Conservation (phyloP, 768 basidiomycete species). For the Clavaria fumosa region DNA sequence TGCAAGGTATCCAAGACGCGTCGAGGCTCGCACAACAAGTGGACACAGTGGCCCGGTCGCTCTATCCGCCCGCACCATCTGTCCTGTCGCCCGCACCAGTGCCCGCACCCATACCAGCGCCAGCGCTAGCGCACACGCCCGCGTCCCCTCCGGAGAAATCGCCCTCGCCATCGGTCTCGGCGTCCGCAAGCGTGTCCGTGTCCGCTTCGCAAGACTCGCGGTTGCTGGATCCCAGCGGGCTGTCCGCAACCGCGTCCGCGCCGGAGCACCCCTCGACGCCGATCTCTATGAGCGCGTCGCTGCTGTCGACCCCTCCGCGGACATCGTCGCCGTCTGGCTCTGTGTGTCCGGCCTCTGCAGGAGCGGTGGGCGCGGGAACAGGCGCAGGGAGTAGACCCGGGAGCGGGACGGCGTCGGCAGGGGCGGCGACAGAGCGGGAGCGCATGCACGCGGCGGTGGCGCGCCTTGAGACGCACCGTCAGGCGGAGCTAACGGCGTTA, state of each 20-base stretch:
- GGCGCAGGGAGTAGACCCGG: too few relatives aligned
- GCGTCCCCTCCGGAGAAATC: conserved; percentile 33
- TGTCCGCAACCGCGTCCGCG: conserved; percentile 70
- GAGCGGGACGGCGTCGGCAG: too few relatives aligned
- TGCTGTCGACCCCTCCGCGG: conserved; percentile 69
- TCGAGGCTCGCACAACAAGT: conserved; percentile 53
- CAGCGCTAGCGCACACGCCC: conserved; percentile 20
- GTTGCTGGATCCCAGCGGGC: conserved; percentile 43
- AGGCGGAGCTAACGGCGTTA: conserved; percentile 55
- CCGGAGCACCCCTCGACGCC: conserved; percentile 84
- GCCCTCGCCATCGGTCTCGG: conserved; percentile 26
- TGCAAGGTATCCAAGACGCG: conserved; percentile 60
- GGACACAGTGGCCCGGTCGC: conserved; percentile 25
- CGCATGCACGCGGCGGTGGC: conserved; percentile 53
- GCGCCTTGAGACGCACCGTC: conserved; percentile 44
- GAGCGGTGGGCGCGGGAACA: too few relatives aligned
- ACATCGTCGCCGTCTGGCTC: conserved; percentile 70
- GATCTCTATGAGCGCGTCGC: conserved; percentile 57
- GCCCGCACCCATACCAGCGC: too few relatives aligned
- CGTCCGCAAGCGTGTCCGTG: conserved; percentile 31
- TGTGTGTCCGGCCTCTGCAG: conserved; percentile 35
- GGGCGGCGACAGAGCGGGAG: too few relatives aligned
- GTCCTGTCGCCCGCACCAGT: too few relatives aligned
- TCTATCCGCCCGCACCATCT: too few relatives aligned
- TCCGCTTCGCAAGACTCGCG: conserved; percentile 52